These are phyloP conservation scores for Colletotrichum nymphaeae DNA, from an alignment of 2,329 filamentous ascomycete species.

Conservation along the genomic window DNA sequence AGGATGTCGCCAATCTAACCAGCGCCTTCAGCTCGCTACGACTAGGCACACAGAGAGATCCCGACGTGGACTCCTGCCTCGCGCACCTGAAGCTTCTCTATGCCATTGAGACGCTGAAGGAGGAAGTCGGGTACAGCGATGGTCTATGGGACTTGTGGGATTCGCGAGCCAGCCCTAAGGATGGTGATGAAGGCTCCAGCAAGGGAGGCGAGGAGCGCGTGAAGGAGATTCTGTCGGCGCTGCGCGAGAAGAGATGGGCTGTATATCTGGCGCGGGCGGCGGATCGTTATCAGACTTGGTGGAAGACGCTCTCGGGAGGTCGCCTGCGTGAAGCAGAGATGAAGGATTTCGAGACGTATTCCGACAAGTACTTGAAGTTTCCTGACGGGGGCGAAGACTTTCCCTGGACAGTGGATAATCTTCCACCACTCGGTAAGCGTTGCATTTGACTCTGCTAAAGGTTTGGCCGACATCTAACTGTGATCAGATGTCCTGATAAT, in stretches of 20 bases:
- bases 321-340: conserved; percentile 52
- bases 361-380: conserved; percentile 48
- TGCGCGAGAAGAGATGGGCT: conserved; percentile 80
- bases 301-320: conserved; percentile 51
- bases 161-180: conserved; percentile 45
- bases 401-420: conserved; percentile 51
- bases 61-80: conserved; percentile 69
- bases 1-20: conserved; percentile 43
- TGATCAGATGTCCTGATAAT: conserved; percentile 78
- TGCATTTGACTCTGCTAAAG: neutral
- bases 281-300: conserved; percentile 77
- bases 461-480: neutral
- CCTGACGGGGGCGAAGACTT: conserved; percentile 40
- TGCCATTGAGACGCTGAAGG: conserved; percentile 74
- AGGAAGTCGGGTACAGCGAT: conserved; percentile 73
- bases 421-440: conserved; percentile 70
- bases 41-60: conserved; percentile 45
- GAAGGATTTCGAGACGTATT: conserved; percentile 31
- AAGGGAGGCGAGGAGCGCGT: conserved; percentile 45
- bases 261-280: conserved; percentile 76
- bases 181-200: conserved; percentile 32
- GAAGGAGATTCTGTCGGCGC: conserved; percentile 56
- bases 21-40: conserved; percentile 51
- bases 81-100: conserved; percentile 80
- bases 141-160: conserved; percentile 75